Percentiles rank a stretch among this genome's conserved stretches.
Evolutionary conservation across 257 asterid genomes (phyloP).

Genomic region (Hygrophila difformis): DNA sequence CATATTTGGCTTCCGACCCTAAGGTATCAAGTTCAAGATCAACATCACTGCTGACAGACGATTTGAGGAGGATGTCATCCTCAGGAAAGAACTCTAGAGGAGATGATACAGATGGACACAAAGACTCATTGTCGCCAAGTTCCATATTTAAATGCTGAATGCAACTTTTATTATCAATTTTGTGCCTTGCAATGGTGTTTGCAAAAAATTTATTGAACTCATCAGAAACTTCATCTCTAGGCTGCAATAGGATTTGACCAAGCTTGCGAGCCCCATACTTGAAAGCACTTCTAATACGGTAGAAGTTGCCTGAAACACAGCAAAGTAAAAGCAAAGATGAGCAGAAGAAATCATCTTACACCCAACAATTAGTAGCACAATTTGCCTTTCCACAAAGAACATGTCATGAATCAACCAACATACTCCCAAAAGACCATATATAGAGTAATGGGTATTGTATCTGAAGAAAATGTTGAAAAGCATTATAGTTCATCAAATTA

Average conservation of each 20-base stretch:
- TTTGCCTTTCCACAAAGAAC: not conserved
- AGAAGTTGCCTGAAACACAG: conserved; percentile 56
- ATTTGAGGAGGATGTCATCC: conserved; percentile 36
- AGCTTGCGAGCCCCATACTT: conserved; percentile 80
- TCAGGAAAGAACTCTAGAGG: conserved; percentile 33
- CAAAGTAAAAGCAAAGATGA: not conserved
- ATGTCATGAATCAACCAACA: not conserved
- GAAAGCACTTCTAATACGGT: conserved; percentile 79
- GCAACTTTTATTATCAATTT: conserved; percentile 18
- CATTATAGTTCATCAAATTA: too few relatives aligned
- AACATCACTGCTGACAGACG: conserved; percentile 30
- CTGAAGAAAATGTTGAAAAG: too few relatives aligned
- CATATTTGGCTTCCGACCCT: conserved; percentile 22
- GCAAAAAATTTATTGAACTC: conserved; percentile 45
- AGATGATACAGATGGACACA: conserved; percentile 28
- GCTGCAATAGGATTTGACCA: conserved; percentile 45
- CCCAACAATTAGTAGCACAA: not conserved
- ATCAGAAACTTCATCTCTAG: conserved; percentile 48
- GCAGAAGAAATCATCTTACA: not conserved
- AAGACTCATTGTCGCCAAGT: conserved; percentile 28
- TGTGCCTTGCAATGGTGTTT: conserved; percentile 52
- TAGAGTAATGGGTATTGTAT: not conserved
- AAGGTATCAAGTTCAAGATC: conserved; percentile 31
- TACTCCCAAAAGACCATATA: not conserved
- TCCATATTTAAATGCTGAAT: conserved; percentile 16